A percentile compares a stretch with the other conserved stretches of the same genome.
These are phyloP conservation scores for Kazachstania bromeliacearum DNA, from an alignment of 805 yeast genomes.

Conservation along the genomic window DNA sequence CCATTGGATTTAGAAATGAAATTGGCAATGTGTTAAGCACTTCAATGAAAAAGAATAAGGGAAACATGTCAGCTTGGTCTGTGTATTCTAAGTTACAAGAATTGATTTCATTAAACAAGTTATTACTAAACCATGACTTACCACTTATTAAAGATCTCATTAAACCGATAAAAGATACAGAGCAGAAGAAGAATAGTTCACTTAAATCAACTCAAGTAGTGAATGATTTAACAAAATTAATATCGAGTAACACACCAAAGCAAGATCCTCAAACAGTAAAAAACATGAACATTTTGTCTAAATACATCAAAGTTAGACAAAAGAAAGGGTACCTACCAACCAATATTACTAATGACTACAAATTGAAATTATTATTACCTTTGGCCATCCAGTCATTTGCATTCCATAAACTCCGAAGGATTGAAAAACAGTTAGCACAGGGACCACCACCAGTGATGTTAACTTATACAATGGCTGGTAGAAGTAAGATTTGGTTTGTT, in stretches of 20 bases:
- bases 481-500: constrained; percentile 24
- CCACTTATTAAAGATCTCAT: too few relatives aligned
- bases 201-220: too few relatives aligned
- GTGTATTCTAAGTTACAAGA: constrained; percentile 11
- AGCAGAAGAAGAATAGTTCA: too few relatives aligned
- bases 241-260: too few relatives aligned
- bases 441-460: constrained; percentile 21
- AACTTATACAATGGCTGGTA: constrained; percentile 20
- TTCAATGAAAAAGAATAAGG: constrained; percentile 10
- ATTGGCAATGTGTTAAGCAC: constrained; percentile 7
- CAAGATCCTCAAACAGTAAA: constrained; percentile 3
- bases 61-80: constrained; percentile 23
- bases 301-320: constrained; percentile 13
- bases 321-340: constrained; percentile 10
- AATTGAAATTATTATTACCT: constrained; percentile 16
- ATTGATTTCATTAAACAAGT: constrained; percentile 11
- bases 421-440: constrained; percentile 14
- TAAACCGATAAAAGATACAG: too few relatives aligned
- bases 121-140: constrained; percentile 4
- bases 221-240: too few relatives aligned
- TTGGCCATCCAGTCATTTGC: constrained; percentile 22
- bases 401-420: constrained; percentile 9
- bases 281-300: constrained; percentile 11
- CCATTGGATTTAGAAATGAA: constrained; percentile 10
- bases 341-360: constrained; percentile 11